Base-by-base conservation (phyloP, 805 yeast species). In the Schwanniomyces sp. region DNA sequence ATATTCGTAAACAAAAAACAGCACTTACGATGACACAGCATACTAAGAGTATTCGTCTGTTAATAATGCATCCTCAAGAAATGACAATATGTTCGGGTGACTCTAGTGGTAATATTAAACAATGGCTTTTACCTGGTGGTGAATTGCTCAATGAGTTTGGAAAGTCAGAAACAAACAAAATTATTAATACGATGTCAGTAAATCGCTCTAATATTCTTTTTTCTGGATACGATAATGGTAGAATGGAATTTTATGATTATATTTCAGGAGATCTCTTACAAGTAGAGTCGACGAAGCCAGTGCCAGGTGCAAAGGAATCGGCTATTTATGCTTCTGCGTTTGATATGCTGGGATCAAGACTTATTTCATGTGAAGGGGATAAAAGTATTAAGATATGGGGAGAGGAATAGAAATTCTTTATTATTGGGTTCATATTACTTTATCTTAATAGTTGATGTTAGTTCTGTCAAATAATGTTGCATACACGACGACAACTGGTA, bases 321-420 rank as follows among this genome's bases (percentile, higher is more conserved):
- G 86, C 95, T 7, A 80, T 92, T 5, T 73, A 85, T 53, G 76
- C 90, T 8, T 80, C 91, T 34, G 62, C 81, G 1, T 90, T 90
- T 63, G 97, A 94, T 63, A 70, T 75, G 62, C 83, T 90, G 49
- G 97, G 97, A 0, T 66, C 83, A 55, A 77, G 96, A 41, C 67
- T 94, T 48, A 77, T 94, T 17, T 88, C 96, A 1, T 90, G 96
- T 42, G 96, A 88, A 57, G 83, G 88, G n/a, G 98, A 92, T 66
- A 91, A 91, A 61, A 83, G 88, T 61, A 80, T 89, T 34, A 88
- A 86, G 61, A 71, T 88, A 1, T 89, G 94, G 92, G 66, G 60
- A 9, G 55, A 58, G 38, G 48, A 44, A 17, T 51, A 53, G 26
- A 10, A 30, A 5, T 6, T 7, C 12, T 28, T 28, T n/a, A n/a